phyloP scores from a whole-genome alignment of 2,329 filamentous ascomycete species.

The Plectosphaerella sp. region DNA sequence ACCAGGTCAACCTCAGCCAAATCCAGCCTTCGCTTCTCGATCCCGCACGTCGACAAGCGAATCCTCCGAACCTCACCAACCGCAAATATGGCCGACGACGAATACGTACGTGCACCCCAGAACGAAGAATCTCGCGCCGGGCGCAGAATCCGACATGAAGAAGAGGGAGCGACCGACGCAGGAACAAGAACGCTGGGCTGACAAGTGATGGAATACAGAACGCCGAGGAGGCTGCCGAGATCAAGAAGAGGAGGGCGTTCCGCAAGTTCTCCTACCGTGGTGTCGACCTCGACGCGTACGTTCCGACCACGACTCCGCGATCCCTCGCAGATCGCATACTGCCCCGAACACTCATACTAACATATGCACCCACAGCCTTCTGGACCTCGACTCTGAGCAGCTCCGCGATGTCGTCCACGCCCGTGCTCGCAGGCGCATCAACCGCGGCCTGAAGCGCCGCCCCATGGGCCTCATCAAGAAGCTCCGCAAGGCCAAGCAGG shows the following conservation, averaged over 20 bases:
- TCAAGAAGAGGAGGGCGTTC: constrained; percentile 99
- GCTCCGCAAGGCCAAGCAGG: constrained; percentile 98
- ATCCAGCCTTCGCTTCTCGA: constrained; percentile 35
- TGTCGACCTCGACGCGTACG: constrained; percentile 99
- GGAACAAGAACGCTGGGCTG: constrained; percentile 16
- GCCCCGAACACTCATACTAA: background rate
- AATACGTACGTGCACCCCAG: constrained; percentile 66
- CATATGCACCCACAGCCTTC: constrained; percentile 60
- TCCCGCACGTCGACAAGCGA: constrained; percentile 37
- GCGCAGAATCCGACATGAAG: background rate
- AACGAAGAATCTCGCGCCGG: background rate
- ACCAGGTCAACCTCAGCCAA: constrained; percentile 4
- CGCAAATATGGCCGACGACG: constrained; percentile 75
- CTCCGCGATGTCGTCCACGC: constrained; percentile 99
- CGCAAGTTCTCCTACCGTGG: constrained; percentile 99
- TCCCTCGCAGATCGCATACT: constrained; percentile 7
- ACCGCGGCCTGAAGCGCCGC: constrained; percentile 99
- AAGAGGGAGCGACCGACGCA: constrained; percentile 1
- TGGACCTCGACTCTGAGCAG: constrained; percentile 97
- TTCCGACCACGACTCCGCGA: constrained; percentile 23
- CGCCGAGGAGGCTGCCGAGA: constrained; percentile 96
- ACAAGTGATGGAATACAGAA: constrained; percentile 54
- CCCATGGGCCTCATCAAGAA: constrained; percentile 99
- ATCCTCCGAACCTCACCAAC: constrained; percentile 35
- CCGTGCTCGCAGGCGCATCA: constrained; percentile 97